Base-by-base conservation (phyloP, 305 asterid genomes). In the Withania somnifera region DNA sequence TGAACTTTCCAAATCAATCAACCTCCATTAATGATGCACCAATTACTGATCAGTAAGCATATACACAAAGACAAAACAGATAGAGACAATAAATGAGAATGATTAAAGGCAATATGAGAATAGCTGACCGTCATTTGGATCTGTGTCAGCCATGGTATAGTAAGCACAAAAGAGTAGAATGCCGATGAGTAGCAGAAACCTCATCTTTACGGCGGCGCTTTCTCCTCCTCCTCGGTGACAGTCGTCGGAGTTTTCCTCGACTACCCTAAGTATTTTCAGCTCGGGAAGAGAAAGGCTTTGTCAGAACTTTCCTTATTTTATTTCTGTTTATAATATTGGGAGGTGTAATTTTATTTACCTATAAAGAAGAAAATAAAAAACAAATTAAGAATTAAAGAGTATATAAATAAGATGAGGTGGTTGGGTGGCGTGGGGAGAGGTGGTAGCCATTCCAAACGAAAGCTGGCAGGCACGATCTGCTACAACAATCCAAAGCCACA, bases 391-490 rank as follows among this genome's bases (percentile, higher is more conserved):
- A n/a, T n/a, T n/a, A n/a, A n/a, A n/a, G n/a, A n/a, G n/a, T n/a
- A n/a, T n/a, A n/a, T n/a, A n/a, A n/a, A n/a, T n/a, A n/a, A 71
- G 79, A 4, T 14, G 26, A 75, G 17, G 42, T 75, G 1, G 58
- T 45, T 73, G 58, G 79, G 58, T 69, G 10, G 58, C 58, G 58
- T 69, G 10, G 77, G 30, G 30, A 66, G 76, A 36, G 52, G 76
- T 34, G 26, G 38, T 71, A 42, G 57, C 22, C 89, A 77, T 84
- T 45, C 82, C 22, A 28, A 30, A 82, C 60, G 58, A 90, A 92
- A 94, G 97, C 97, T 93, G 97, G 97, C 97, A 92, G 94, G 93
- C 96, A 92, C 97, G 94, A 90, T 89, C 90, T 87, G 91, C 85
- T 87, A 82, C 75, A 88, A 92, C 95, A 90, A 91, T 90, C 97